Conservation (phyloP, 2,329 filamentous ascomycete species). For the Aspergillus carbonarius region DNA sequence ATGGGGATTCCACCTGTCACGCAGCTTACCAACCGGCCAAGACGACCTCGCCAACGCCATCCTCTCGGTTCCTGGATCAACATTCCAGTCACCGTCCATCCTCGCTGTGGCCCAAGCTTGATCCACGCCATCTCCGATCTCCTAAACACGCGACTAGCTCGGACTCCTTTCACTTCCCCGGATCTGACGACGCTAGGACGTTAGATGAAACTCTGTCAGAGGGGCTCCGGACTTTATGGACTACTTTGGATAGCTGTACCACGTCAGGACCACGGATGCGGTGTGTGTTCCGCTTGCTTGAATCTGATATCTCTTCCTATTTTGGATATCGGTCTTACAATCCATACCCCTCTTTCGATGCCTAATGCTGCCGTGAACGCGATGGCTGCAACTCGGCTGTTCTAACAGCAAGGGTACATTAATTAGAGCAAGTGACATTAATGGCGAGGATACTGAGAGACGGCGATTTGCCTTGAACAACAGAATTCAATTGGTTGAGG, state of each 20-base stretch:
- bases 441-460: neutral
- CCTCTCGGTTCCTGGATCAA: neutral
- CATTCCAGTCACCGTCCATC: neutral
- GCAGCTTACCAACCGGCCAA: neutral
- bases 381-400: neutral
- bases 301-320: neutral
- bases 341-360: neutral
- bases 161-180: neutral
- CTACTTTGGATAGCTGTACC: neutral
- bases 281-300: neutral
- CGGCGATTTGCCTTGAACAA: neutral
- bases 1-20: neutral
- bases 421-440: neutral
- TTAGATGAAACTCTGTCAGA: neutral
- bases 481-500: neutral
- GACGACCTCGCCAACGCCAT: neutral
- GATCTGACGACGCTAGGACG: neutral
- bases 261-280: neutral
- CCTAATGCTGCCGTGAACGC: neutral
- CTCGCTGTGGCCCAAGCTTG: neutral
- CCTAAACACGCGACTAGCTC: neutral
- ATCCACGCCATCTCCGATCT: neutral
- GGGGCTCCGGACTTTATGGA: neutral
- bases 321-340: neutral
- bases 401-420: neutral